These are phyloP conservation scores for Hamamelis virginiana DNA, from an alignment of 164 flowering plant species.

Conservation along the genomic window DNA sequence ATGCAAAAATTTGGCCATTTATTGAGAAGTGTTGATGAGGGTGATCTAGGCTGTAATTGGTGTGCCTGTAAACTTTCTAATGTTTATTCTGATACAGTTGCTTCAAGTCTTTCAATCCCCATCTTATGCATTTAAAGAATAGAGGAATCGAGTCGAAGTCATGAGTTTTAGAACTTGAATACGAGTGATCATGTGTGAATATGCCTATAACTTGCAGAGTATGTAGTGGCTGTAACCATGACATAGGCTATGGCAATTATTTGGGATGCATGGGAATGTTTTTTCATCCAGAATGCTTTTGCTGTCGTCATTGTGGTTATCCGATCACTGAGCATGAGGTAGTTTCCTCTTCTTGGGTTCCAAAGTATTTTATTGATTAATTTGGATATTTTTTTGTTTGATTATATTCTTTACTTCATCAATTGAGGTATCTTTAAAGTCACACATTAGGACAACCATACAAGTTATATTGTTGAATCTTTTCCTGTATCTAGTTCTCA, in stretches of 20 bases:
- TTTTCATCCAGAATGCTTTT: constrained; percentile 87
- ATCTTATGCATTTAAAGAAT: neutral
- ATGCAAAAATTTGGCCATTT: neutral
- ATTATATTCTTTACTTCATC: neutral
- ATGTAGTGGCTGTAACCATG: constrained; percentile 82
- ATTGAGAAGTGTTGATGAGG: neutral
- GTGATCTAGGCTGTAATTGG: constrained; percentile 3
- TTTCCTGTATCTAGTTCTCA: constrained; percentile 20
- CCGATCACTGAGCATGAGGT: constrained; percentile 92
- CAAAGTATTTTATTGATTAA: neutral
- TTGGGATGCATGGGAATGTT: constrained; percentile 81
- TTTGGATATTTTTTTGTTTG: neutral
- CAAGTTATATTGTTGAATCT: neutral
- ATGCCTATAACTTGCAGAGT: constrained; percentile 37
- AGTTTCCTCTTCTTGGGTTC: constrained; percentile 8
- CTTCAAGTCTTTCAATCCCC: neutral
- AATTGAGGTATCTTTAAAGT: neutral
- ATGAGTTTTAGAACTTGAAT: neutral
- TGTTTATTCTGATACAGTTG: neutral
- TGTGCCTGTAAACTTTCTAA: constrained; percentile 1
- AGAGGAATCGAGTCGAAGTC: neutral
- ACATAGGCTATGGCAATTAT: constrained; percentile 71
- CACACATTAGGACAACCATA: neutral
- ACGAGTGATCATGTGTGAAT: constrained; percentile 1
- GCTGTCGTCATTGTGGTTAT: constrained; percentile 63